These are phyloP conservation scores for Ascochyta rabiei DNA, from an alignment of 2,329 filamentous ascomycete genomes.

Conservation along the genomic window DNA sequence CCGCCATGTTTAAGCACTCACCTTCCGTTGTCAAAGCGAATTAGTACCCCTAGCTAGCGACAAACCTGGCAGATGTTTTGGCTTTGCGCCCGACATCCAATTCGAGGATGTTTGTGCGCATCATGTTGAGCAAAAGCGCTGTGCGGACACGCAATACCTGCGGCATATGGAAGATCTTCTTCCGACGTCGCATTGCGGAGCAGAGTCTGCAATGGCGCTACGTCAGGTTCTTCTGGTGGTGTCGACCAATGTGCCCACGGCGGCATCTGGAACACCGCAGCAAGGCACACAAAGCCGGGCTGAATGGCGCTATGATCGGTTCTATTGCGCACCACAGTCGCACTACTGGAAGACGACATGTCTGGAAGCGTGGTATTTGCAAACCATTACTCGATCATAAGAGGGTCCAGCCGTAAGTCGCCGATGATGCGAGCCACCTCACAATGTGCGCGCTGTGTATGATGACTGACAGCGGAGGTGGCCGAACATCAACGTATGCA, in stretches of 20 bases:
- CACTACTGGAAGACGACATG: slow-evolving; percentile 19
- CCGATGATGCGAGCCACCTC: slow-evolving; percentile 11
- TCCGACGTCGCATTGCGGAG: slow-evolving; percentile 11
- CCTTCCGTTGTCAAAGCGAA: too few species aligned
- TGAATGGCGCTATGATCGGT: slow-evolving; percentile 10
- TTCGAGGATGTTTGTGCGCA: neutral
- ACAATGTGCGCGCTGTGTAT: slow-evolving; percentile 1
- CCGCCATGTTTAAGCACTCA: too few species aligned
- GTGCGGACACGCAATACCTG: neutral
- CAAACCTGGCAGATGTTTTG: neutral
- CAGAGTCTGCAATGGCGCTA: slow-evolving; percentile 15
- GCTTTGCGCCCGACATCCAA: too few species aligned
- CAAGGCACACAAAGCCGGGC: slow-evolving; percentile 7
- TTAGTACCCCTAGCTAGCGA: too few species aligned
- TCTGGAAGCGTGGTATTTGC: slow-evolving; percentile 23
- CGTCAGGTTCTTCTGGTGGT: slow-evolving; percentile 3
- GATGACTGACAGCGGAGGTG: slow-evolving; percentile 3
- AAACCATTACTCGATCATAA: slow-evolving; percentile 48
- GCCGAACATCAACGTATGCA: neutral
- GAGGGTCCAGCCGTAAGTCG: slow-evolving; percentile 21
- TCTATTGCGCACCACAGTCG: slow-evolving; percentile 6
- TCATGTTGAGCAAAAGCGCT: neutral
- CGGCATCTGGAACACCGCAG: slow-evolving; percentile 8
- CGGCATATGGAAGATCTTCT: slow-evolving; percentile 27
- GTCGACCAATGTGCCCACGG: slow-evolving; percentile 1